Evolutionary conservation across 345 rosid species (phyloP), one percentile per base, ranked within the genome.

Genomic region (Brassica carinata): DNA sequence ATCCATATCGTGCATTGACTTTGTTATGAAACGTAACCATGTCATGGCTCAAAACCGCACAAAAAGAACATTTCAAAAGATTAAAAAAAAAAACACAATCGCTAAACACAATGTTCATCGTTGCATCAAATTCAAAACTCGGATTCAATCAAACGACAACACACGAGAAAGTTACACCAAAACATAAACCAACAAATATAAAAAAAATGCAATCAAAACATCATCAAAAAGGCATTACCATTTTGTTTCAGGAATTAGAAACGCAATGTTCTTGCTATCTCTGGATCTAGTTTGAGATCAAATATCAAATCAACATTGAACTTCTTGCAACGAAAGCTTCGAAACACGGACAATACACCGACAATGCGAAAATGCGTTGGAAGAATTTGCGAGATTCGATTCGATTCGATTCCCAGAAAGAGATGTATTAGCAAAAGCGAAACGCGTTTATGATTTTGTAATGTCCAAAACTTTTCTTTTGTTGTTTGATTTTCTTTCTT

Each of bases 271-370:
- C 4, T 71, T 27, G 73, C 67, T 65, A 3, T 48, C 53, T 71
- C 26, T 45, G 77, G 70, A 76, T 81, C 80, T 5, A 53, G 14
- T 34, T 30, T 3, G 76, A 33, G 69, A 81, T 81, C 77, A 79
- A 38, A 81, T 53, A 76, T 81, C 77, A 79, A 38, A 81, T 30
- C 73, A 65, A 66, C 84, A 70, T 70, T 81, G 75, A 65, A 58
- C 77, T 81, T 70, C 14, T 51, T 27, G 30, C 15, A 51, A 73
- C 69, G 59, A 51, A 33, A 63, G 36, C 34, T 34, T 80, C 62
- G 29, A 19, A 15, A 77, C 75, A 77, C 81, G 76, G 82, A 79
- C 70, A 74, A 74, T 65, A 77, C 75, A 77, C 81, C 81, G 82
- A 79, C 70, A 74, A 74, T 65, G 78, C 79, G 26, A 55, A 72